Evolutionary conservation across 2,329 filamentous ascomycete species (phyloP), one percentile per base, ranked within the genome.

Genomic region (Cryoendolithus antarcticus): DNA sequence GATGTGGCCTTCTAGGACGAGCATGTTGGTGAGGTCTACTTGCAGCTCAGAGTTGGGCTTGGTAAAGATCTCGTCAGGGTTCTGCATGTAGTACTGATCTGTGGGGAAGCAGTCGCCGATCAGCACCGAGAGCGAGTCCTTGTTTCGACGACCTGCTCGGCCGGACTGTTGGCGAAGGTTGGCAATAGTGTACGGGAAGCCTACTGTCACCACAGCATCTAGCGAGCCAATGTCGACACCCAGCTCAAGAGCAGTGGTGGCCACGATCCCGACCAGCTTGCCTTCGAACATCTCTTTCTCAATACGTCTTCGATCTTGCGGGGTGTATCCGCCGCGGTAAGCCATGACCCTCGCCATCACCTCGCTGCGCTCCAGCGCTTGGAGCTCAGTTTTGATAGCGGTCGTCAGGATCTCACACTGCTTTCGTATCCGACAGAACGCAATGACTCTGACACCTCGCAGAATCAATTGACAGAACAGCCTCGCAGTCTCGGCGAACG

Each of bases 201-300:
- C 89, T 55, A 93, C 82, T 0, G 85, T 94, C 44, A 98, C 71
- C 9, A 98, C 91, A 39, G 88, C 91, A 60, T 98, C 91, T 6
- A 98, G 67, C 1, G 82, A 84, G 10, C 91, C 91, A 48, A 98
- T 96, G 56, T 98, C 91, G 32, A 98, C 85, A 24, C 91, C 91
- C 1, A 98, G 67, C 57, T 98, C 91, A 2, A 98, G 69, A 1
- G 91, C 91, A 39, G 81, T 93, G 0, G 91, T 98, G 2, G 89
- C 89, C 27, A 98, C 79, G 41, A 98, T 93, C 1, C 91, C 91
- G 44, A 95, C 71, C 1, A 98, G 70, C 53, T 88, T 91, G 0
- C 91, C 91, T 41, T 93, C 83, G 50, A 98, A 98, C 91, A 98
- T 96, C 56, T 96, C 88, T 19, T 73, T 77, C 59, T 98, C 91